A percentile compares a stretch with the other conserved stretches of the same genome.
phyloP scores from a whole-genome alignment of 768 basidiomycete species.

The Russula compacta region DNA sequence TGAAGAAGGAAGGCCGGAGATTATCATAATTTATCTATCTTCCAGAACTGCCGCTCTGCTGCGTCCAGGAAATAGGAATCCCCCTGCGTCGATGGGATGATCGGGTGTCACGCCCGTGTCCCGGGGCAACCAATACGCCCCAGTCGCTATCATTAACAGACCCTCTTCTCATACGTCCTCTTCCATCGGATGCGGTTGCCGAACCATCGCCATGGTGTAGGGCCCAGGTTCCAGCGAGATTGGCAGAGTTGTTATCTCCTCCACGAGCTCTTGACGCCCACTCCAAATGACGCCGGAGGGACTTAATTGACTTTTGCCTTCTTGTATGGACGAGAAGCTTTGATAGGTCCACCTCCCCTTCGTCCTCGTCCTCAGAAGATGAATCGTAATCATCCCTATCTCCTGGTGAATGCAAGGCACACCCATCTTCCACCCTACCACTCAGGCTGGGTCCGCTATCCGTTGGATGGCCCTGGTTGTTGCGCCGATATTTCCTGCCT shows the following conservation, averaged over 20 bases:
- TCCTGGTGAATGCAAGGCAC: slow-evolving; percentile 29
- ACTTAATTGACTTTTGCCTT: slow-evolving; percentile 65
- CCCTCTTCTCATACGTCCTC: slow-evolving; percentile 13
- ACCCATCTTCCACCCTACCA: slow-evolving; percentile 50
- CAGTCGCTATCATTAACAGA: slow-evolving; percentile 19
- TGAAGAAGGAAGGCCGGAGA: not conserved
- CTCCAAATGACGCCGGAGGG: slow-evolving; percentile 54
- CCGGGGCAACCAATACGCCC: not conserved
- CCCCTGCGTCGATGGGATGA: slow-evolving; percentile 2
- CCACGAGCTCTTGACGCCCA: slow-evolving; percentile 8
- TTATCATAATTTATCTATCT: slow-evolving; percentile 1
- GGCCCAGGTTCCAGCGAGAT: not conserved
- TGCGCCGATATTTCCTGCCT: slow-evolving; percentile 16
- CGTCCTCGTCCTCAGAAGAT: slow-evolving; percentile 37
- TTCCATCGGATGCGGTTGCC: not conserved
- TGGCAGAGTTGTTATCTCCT: not conserved
- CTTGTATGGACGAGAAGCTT: slow-evolving; percentile 61
- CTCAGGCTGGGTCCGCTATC: slow-evolving; percentile 26
- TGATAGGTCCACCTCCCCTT: slow-evolving; percentile 53
- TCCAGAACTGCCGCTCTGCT: not conserved
- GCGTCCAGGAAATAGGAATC: slow-evolving; percentile 14
- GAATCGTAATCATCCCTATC: slow-evolving; percentile 20
- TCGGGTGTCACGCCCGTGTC: not conserved
- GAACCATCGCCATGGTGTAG: not conserved
- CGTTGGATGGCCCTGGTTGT: slow-evolving; percentile 24